Conservation (phyloP, 441 rosid species). For the Syzygium syzygioides region DNA sequence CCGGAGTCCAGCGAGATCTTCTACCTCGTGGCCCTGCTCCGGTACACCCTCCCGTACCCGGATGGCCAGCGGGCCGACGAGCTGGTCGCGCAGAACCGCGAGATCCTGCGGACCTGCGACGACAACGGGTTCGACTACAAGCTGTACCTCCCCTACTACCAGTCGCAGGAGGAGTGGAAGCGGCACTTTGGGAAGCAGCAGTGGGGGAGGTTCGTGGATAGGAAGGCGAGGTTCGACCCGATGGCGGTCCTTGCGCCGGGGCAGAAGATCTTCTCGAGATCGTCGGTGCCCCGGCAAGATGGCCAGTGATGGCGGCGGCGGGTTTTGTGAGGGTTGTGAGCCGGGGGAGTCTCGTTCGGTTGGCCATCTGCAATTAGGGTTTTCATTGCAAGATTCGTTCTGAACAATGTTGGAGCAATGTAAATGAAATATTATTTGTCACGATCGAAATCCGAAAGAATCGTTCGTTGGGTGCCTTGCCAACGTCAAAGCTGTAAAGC, state of each 20-base stretch:
- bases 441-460: background rate
- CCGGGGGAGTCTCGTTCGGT: background rate
- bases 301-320: fast-evolving
- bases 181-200: constrained; percentile 64
- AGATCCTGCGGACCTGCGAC: constrained; percentile 49
- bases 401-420: constrained; percentile 17
- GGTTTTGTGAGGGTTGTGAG: constrained; percentile 13
- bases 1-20: constrained; percentile 70
- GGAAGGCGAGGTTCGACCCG: constrained; percentile 67
- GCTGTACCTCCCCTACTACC: constrained; percentile 80
- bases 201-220: constrained; percentile 61
- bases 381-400: constrained; percentile 7
- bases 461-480: background rate
- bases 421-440: constrained; percentile 8
- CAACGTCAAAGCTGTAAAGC: background rate
- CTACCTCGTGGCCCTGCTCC: constrained; percentile 84
- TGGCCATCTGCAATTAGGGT: background rate
- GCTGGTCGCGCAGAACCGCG: constrained; percentile 58
- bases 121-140: constrained; percentile 57
- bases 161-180: constrained; percentile 64
- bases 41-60: constrained; percentile 36
- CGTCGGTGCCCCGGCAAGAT: constrained; percentile 8
- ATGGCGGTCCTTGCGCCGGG: constrained; percentile 85
- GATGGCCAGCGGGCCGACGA: constrained; percentile 31
- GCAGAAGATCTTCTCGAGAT: constrained; percentile 69